Percentiles rank a stretch among this genome's conserved stretches.
Conservation (phyloP, 2,329 filamentous ascomycete species). For the Talaromyces sp. region DNA sequence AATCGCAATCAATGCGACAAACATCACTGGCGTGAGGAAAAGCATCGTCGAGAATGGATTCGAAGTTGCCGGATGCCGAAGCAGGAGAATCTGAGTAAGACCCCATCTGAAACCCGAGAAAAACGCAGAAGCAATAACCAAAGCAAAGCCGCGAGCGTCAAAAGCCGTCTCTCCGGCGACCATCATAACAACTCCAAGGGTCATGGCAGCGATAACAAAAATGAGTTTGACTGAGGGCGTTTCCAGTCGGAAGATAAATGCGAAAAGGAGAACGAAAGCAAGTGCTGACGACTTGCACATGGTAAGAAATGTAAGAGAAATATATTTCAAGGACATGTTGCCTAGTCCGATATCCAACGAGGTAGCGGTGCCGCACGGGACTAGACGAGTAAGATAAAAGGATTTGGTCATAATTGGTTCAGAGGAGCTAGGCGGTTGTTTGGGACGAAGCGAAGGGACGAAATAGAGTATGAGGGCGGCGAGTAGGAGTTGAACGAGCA, state of each 20-base stretch:
- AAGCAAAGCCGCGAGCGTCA: conserved; percentile 77
- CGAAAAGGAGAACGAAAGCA: conserved; percentile 91
- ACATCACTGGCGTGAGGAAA: conserved; percentile 97
- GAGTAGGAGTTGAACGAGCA: conserved; percentile 88
- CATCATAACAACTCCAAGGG: conserved; percentile 93
- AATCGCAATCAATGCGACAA: conserved; percentile 73
- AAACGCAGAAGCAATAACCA: conserved; percentile 90
- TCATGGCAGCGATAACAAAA: conserved; percentile 88
- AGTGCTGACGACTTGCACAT: conserved; percentile 99
- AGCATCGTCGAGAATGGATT: conserved; percentile 98
- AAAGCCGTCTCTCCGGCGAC: conserved; percentile 93
- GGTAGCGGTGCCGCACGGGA: conserved; percentile 87
- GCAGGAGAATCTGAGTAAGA: conserved; percentile 93
- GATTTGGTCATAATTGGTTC: conserved; percentile 72
- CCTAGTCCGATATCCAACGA: conserved; percentile 94
- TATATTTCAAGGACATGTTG: conserved; percentile 94
- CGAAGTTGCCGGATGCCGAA: conserved; percentile 89
- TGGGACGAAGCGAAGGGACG: conserved; percentile 77
- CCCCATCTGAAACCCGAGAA: conserved; percentile 97
- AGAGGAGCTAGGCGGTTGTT: conserved; percentile 46
- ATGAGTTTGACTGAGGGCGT: conserved; percentile 81
- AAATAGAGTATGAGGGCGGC: conserved; percentile 75
- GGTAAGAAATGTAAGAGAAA: conserved; percentile 95
- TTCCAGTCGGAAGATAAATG: conserved; percentile 90
- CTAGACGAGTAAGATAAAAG: conserved; percentile 90